These are phyloP conservation scores for Talaromyces sp. DNA, from an alignment of 2,329 filamentous ascomycete genomes.

Conservation along the genomic window DNA sequence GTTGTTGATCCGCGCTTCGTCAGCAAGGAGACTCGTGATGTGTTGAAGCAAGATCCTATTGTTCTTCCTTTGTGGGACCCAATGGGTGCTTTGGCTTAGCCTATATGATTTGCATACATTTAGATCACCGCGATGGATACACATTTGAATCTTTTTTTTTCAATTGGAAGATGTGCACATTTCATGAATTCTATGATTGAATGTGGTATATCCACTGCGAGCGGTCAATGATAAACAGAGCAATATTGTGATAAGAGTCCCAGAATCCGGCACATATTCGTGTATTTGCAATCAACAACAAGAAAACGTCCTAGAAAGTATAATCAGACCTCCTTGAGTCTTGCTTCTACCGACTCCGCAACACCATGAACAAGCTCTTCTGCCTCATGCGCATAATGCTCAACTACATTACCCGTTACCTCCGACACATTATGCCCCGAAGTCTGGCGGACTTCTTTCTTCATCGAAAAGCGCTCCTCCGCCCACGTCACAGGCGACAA, in stretches of 20 bases:
- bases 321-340: not conserved
- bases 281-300: not conserved
- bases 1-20: conserved; percentile 72
- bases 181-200: not conserved
- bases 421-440: conserved; percentile 14
- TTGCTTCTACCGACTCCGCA: not conserved
- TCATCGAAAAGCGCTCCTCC: conserved; percentile 39
- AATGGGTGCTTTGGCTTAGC: conserved; percentile 67
- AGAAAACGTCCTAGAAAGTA: not conserved
- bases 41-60: conserved; percentile 66
- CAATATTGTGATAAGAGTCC: not conserved
- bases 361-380: conserved; percentile 3
- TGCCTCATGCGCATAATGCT: not conserved
- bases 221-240: not conserved
- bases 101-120: not conserved
- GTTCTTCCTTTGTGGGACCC: conserved; percentile 76
- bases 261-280: not conserved
- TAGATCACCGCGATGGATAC: not conserved
- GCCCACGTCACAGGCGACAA: conserved; percentile 51
- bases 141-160: not conserved
- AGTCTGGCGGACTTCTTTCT: not conserved
- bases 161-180: too few species aligned
- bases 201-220: not conserved
- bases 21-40: conserved; percentile 62
- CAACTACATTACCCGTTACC: conserved; percentile 1